phyloP scores from a whole-genome alignment of 2,329 filamentous ascomycete genomes.

The Cladosporium halotolerans region DNA sequence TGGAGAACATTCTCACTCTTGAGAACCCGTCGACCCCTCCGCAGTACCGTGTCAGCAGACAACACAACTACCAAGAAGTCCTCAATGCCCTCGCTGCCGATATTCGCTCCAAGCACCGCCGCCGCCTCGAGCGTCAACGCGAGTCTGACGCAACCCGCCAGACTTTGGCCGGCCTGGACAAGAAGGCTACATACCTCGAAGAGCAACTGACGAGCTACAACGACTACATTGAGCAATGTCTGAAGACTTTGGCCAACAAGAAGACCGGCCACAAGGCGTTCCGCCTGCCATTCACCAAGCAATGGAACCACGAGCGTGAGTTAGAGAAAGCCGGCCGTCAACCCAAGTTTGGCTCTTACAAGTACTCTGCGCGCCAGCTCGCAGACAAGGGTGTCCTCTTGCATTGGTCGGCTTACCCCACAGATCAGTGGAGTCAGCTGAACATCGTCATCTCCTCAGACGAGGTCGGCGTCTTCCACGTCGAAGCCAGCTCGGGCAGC shows the following conservation, averaged over 20 bases:
- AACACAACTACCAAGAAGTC: conserved; percentile 96
- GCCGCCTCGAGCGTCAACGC: conserved; percentile 82
- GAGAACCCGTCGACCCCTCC: conserved; percentile 55
- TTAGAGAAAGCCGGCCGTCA: conserved; percentile 86
- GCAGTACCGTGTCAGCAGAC: conserved; percentile 68
- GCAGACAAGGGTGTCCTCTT: conserved; percentile 92
- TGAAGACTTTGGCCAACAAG: conserved; percentile 94
- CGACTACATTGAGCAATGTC: conserved; percentile 97
- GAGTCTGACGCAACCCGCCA: conserved; percentile 79
- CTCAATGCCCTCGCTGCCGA: conserved; percentile 94
- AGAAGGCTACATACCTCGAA: conserved; percentile 88
- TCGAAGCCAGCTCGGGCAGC: conserved; percentile 83
- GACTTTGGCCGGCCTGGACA: conserved; percentile 68
- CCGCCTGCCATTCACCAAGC: conserved; percentile 92
- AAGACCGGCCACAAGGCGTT: conserved; percentile 68
- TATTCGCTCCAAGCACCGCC: conserved; percentile 92
- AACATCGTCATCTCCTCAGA: conserved; percentile 93
- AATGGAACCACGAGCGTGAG: conserved; percentile 97
- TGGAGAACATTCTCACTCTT: conserved; percentile 88
- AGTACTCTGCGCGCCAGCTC: conserved; percentile 85
- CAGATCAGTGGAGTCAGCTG: conserved; percentile 82
- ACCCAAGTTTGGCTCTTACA: conserved; percentile 96
- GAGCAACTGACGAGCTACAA: conserved; percentile 96
- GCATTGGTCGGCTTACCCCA: conserved; percentile 75
- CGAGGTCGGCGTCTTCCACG: conserved; percentile 85